Percentiles rank a stretch among this genome's conserved stretches.
Evolutionary conservation across 106 monocot species (phyloP).

Genomic region (Amphibolis antarctica): DNA sequence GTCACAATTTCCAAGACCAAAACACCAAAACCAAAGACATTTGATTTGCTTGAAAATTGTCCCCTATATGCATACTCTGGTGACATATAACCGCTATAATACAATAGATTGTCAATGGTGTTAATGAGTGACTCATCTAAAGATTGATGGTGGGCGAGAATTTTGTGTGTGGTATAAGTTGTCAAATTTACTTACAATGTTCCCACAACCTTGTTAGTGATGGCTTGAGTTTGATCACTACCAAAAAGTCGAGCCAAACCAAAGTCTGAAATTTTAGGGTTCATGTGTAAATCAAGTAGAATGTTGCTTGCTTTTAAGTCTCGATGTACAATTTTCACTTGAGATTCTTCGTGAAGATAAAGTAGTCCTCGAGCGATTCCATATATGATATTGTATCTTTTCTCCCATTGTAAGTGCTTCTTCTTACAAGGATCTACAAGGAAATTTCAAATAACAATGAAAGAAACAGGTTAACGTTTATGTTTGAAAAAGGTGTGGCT

Average conservation of each 20-base stretch:
- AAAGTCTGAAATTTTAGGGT: conserved; percentile 10
- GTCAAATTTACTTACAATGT: not conserved
- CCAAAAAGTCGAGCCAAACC: conserved; percentile 4
- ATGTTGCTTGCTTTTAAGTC: conserved; percentile 10
- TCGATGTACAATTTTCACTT: conserved; percentile 1
- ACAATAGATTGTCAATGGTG: not conserved
- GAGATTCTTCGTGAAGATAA: conserved; percentile 7
- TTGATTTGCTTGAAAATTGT: conserved; percentile 20
- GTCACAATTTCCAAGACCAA: conserved; percentile 25
- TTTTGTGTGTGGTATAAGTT: too few relatives aligned
- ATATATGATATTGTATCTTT: not conserved
- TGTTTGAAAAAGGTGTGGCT: too few relatives aligned
- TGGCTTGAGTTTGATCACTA: conserved; percentile 1
- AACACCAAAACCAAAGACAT: conserved; percentile 29
- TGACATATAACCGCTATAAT: conserved; percentile 29
- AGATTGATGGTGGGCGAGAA: too few relatives aligned
- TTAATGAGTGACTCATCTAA: too few relatives aligned
- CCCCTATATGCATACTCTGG: conserved; percentile 29
- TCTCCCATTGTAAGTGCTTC: not conserved
- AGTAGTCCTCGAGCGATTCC: conserved; percentile 8
- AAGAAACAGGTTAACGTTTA: too few relatives aligned
- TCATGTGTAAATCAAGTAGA: not conserved
- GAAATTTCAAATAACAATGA: too few relatives aligned
- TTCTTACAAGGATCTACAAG: not conserved
- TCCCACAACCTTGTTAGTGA: not conserved